These are phyloP conservation scores for Epichloe sibirici DNA, from an alignment of 2,329 filamentous ascomycete species.

Conservation along the genomic window DNA sequence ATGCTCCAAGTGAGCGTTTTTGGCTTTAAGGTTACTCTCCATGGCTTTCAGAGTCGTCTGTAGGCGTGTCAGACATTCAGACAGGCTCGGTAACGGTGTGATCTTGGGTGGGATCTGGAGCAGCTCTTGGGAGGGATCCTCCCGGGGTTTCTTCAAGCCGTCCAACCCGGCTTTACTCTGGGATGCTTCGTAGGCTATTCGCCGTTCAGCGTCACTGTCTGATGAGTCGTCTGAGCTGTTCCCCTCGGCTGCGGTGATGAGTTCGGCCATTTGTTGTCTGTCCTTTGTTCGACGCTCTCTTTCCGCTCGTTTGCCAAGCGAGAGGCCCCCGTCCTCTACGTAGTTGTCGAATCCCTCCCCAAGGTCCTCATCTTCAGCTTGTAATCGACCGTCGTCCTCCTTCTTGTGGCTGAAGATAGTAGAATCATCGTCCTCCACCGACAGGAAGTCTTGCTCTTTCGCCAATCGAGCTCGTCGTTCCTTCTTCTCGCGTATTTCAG, in stretches of 20 bases:
- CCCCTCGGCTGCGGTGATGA: slow-evolving; percentile 71
- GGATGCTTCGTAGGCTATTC: slow-evolving; percentile 74
- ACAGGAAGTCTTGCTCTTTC: slow-evolving; percentile 53
- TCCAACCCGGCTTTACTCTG: slow-evolving; percentile 85
- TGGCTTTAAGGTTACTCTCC: slow-evolving; percentile 48
- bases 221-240: slow-evolving; percentile 48
- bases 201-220: slow-evolving; percentile 60
- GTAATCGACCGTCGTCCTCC: slow-evolving; percentile 60
- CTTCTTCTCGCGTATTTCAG: slow-evolving; percentile 85
- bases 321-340: slow-evolving; percentile 70
- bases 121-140: slow-evolving; percentile 23
- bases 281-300: slow-evolving; percentile 54
- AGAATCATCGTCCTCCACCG: slow-evolving; percentile 48
- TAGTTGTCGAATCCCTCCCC: slow-evolving; percentile 90
- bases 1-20: slow-evolving; percentile 51
- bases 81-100: slow-evolving; percentile 63
- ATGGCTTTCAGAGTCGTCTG: slow-evolving; percentile 49
- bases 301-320: slow-evolving; percentile 68
- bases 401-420: slow-evolving; percentile 33
- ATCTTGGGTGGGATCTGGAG: slow-evolving; percentile 59
- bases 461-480: slow-evolving; percentile 74
- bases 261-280: slow-evolving; percentile 66
- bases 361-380: slow-evolving; percentile 80
- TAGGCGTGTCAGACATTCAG: slow-evolving; percentile 52
- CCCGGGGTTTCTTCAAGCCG: slow-evolving; percentile 39